Conservation (phyloP, 169 alveolate genomes). For the Gregarina niphandrodes region DNA sequence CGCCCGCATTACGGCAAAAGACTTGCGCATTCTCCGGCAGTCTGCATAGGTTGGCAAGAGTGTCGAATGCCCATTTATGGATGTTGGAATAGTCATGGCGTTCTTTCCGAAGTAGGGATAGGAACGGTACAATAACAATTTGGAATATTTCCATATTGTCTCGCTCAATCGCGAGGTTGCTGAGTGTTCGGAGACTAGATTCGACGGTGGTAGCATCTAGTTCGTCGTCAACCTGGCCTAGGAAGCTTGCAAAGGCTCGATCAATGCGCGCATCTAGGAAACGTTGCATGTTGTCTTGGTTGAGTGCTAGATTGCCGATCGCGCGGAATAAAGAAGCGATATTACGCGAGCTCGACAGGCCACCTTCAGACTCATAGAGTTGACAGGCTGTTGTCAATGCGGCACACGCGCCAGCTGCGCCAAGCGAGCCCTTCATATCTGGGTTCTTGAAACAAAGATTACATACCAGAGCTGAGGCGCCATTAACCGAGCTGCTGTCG, state of each 20-base stretch:
- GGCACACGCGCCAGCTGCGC: constrained; percentile 53
- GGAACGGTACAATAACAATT: constrained; percentile 42
- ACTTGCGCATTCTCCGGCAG: constrained; percentile 35
- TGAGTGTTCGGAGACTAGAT: constrained; percentile 52
- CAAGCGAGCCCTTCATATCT: constrained; percentile 43
- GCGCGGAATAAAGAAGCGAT: constrained; percentile 53
- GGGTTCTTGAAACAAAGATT: constrained; percentile 54
- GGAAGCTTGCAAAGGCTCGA: constrained; percentile 35
- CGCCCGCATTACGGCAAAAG: constrained; percentile 44
- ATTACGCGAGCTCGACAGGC: constrained; percentile 47
- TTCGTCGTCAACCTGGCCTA: constrained; percentile 33
- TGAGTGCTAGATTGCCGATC: constrained; percentile 48
- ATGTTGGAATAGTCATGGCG: constrained; percentile 49
- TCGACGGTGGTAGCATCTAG: constrained; percentile 36
- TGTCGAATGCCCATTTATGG: constrained; percentile 42
- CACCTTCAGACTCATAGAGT: constrained; percentile 30
- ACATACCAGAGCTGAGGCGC: constrained; percentile 53
- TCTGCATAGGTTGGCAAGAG: constrained; percentile 49
- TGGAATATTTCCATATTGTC: constrained; percentile 53
- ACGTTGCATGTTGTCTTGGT: constrained; percentile 42
- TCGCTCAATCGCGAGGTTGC: constrained; percentile 59
- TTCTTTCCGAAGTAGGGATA: constrained; percentile 16
- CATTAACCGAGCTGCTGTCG: constrained; percentile 57
- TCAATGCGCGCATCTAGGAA: constrained; percentile 38
- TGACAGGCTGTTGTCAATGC: constrained; percentile 58